Conservation (phyloP, 2,329 filamentous ascomycete genomes). For the Penicillium sp. region DNA sequence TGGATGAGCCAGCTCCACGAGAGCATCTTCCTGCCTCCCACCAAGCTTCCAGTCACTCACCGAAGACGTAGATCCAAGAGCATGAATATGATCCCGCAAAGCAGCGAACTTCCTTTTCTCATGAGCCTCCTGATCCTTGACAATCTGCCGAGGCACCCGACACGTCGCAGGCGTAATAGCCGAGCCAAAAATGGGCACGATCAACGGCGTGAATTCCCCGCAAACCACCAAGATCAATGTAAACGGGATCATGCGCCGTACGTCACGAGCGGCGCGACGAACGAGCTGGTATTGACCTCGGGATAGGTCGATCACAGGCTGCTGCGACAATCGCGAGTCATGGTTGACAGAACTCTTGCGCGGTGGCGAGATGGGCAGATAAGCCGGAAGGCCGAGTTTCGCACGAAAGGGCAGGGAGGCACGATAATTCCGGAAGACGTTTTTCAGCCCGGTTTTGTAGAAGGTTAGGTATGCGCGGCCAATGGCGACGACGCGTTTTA, state of each 20-base stretch:
- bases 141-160: slow-evolving; percentile 70
- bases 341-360: slow-evolving; percentile 6
- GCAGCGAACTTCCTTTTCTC: slow-evolving; percentile 42
- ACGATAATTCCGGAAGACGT: slow-evolving; percentile 62
- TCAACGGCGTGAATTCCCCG: slow-evolving; percentile 78
- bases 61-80: neutral
- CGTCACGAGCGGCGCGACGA: slow-evolving; percentile 62
- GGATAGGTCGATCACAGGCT: slow-evolving; percentile 37
- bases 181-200: slow-evolving; percentile 65
- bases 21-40: slow-evolving; percentile 1
- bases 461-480: slow-evolving; percentile 75
- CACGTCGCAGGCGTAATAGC: slow-evolving; percentile 72
- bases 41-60: no score
- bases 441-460: slow-evolving; percentile 79
- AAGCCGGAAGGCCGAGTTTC: slow-evolving; percentile 26
- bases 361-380: slow-evolving; percentile 33
- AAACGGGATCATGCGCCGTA: slow-evolving; percentile 73
- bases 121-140: slow-evolving; percentile 48
- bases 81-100: slow-evolving; percentile 20
- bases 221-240: slow-evolving; percentile 67
- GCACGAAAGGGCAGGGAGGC: slow-evolving; percentile 30
- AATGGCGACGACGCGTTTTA: slow-evolving; percentile 39
- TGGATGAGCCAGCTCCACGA: slow-evolving; percentile 23
- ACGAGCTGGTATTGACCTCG: slow-evolving; percentile 67
- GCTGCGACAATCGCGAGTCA: slow-evolving; percentile 2